phyloP scores from a whole-genome alignment of 2,329 filamentous ascomycete species.

The Epichloe baconii region DNA sequence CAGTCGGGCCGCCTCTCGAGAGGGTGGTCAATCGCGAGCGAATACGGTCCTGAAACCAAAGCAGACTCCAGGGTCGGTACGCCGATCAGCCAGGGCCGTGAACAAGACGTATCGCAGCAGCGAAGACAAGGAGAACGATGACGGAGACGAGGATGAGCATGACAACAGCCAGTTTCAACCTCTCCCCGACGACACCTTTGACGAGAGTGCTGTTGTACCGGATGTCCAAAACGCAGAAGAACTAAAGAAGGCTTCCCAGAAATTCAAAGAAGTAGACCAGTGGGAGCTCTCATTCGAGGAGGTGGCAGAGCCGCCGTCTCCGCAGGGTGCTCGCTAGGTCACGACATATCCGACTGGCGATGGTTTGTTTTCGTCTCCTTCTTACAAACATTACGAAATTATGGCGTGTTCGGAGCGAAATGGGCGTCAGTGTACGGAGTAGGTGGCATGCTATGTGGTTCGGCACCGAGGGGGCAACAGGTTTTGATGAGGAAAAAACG shows the following conservation, averaged over 20 bases:
- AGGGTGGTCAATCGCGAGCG: not conserved
- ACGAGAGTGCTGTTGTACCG: conserved; percentile 16
- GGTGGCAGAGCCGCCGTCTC: conserved; percentile 42
- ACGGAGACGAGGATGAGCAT: conserved; percentile 18
- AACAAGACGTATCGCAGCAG: conserved; percentile 37
- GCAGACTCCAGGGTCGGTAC: conserved; percentile 11
- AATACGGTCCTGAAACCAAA: conserved; percentile 13
- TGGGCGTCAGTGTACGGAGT: not conserved
- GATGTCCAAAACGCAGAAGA: conserved; percentile 32
- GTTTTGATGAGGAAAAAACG: too few species aligned
- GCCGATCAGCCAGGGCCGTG: conserved; percentile 12
- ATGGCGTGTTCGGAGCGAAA: not conserved
- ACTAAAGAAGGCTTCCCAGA: conserved; percentile 44
- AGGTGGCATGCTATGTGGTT: not conserved
- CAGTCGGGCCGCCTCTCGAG: conserved; percentile 12
- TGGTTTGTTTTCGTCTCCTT: not conserved
- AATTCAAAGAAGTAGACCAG: conserved; percentile 56
- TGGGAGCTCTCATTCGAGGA: conserved; percentile 59
- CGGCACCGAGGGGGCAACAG: too few species aligned
- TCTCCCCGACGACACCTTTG: conserved; percentile 33
- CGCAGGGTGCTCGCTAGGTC: conserved; percentile 32
- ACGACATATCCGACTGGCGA: not conserved
- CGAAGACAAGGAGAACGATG: conserved; percentile 48
- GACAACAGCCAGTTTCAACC: conserved; percentile 29
- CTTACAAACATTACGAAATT: not conserved